Evolutionary conservation across 192 early-diverging fungal species (phyloP).

Genomic region (Podochytrium sp.): DNA sequence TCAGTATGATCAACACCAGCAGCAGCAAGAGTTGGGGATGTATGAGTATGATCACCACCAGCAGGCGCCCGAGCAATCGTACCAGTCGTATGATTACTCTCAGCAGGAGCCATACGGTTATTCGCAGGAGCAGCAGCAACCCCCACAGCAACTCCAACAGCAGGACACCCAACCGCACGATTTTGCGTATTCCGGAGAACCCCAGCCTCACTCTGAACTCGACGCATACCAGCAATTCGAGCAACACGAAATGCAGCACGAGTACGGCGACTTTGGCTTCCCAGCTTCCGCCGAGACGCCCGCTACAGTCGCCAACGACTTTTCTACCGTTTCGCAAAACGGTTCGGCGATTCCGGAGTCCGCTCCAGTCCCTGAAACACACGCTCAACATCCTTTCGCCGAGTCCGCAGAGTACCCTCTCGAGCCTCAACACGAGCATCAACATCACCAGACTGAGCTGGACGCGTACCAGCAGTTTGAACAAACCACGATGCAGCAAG

Average conservation of each 20-base stretch:
- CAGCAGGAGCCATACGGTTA: background rate
- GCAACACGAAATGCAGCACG: background rate
- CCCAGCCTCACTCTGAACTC: background rate
- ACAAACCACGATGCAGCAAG: background rate
- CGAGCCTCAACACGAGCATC: background rate
- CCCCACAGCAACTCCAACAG: background rate
- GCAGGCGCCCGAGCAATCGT: background rate
- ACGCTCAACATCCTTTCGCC: background rate
- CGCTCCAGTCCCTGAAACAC: background rate
- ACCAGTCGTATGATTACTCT: background rate
- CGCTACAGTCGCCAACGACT: background rate
- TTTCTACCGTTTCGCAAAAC: too few relatives aligned
- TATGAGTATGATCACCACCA: background rate
- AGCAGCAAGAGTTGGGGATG: background rate
- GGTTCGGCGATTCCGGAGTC: too few relatives aligned
- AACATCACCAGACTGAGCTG: background rate
- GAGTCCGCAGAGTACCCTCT: background rate
- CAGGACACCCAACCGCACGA: too few relatives aligned
- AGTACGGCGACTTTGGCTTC: background rate
- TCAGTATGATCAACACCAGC: background rate
- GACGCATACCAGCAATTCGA: background rate
- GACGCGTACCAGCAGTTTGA: background rate
- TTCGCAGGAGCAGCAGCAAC: background rate
- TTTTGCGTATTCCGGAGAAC: background rate
- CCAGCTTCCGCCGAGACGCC: background rate